These are phyloP conservation scores for Arthroderma sp. DNA, from an alignment of 2,329 filamentous ascomycete genomes.

Conservation along the genomic window DNA sequence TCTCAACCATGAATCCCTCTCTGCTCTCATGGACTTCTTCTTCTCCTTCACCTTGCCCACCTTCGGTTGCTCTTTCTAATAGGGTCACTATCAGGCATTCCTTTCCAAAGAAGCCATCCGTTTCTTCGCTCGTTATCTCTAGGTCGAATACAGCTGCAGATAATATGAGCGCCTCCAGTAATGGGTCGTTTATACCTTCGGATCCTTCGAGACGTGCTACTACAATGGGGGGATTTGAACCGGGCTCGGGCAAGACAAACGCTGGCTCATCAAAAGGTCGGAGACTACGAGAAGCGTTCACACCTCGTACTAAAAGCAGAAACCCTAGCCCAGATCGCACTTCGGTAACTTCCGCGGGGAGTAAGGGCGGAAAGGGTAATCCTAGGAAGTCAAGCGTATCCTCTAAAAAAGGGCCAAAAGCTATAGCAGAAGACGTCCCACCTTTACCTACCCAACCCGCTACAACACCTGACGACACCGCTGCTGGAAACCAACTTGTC, in stretches of 20 bases:
- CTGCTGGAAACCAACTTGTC: constrained; percentile 5
- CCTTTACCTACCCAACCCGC: constrained; percentile 17
- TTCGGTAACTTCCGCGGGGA: constrained; percentile 27
- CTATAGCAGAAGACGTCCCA: constrained; percentile 20
- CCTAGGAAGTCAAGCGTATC: constrained; percentile 28
- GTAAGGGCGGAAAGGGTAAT: constrained; percentile 27
- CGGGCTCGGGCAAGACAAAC: not conserved
- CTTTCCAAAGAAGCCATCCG: too few species aligned
- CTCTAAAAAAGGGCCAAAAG: constrained; percentile 17
- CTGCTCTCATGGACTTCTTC: constrained; percentile 1
- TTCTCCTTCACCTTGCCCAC: not conserved
- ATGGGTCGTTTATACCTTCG: too few species aligned
- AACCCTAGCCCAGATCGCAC: constrained; percentile 37
- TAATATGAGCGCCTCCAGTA: too few species aligned
- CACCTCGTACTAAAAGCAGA: constrained; percentile 37
- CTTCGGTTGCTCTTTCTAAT: not conserved
- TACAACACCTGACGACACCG: not conserved
- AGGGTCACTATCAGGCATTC: not conserved
- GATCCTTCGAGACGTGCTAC: not conserved
- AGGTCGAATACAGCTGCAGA: too few species aligned
- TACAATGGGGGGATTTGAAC: constrained; percentile 2
- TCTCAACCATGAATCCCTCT: constrained; percentile 6
- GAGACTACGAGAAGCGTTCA: constrained; percentile 60
- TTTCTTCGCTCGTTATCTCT: too few species aligned
- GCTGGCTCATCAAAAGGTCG: constrained; percentile 49